phyloP scores from a whole-genome alignment of 2,329 filamentous ascomycete species.

The Cladophialophora bantiana region DNA sequence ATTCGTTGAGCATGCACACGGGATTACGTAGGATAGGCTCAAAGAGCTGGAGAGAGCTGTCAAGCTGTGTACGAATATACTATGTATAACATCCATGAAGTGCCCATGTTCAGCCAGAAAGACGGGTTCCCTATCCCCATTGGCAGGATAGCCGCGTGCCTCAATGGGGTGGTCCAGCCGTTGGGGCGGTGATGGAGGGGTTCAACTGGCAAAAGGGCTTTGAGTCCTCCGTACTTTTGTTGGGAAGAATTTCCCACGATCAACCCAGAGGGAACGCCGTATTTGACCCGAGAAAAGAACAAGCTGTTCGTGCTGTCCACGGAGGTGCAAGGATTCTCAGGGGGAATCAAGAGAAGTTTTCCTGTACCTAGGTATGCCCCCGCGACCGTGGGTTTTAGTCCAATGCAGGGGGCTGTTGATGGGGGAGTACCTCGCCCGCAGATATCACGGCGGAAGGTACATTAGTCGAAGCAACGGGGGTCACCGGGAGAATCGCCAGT shows the following conservation, averaged over 20 bases:
- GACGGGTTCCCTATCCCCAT: slow-evolving; percentile 2
- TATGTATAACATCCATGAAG: slow-evolving; percentile 16
- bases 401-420: slow-evolving; percentile 25
- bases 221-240: not conserved
- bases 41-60: slow-evolving; percentile 1
- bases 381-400: not conserved
- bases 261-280: not conserved
- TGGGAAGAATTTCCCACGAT: not conserved
- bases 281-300: not conserved
- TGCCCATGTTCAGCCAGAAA: not conserved
- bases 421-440: slow-evolving; percentile 19
- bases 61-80: slow-evolving; percentile 14
- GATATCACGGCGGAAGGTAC: slow-evolving; percentile 21
- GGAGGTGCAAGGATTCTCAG: not conserved
- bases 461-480: slow-evolving; percentile 13
- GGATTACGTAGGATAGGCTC: slow-evolving; percentile 23
- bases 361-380: not conserved
- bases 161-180: slow-evolving; percentile 13
- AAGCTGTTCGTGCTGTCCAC: not conserved
- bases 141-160: slow-evolving; percentile 23
- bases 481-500: not conserved
- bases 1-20: slow-evolving; percentile 9
- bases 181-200: slow-evolving; percentile 1
- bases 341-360: not conserved
- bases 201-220: not conserved